Evolutionary conservation across 1,284 basidiomycete species (phyloP).

Genomic region (Mycosarcoma maydis): DNA sequence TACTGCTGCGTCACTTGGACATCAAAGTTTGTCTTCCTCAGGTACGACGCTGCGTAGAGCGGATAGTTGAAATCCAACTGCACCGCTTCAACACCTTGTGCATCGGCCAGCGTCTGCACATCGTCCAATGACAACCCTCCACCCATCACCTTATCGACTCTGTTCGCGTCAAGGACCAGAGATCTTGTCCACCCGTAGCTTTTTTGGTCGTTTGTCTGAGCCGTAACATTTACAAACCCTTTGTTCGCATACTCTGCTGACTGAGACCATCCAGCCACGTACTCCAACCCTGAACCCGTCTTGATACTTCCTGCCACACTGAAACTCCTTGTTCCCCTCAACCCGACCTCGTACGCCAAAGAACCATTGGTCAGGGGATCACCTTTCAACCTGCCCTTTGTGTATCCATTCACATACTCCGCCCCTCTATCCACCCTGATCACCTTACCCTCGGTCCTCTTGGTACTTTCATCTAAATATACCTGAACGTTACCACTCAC

Average conservation of each 20-base stretch:
- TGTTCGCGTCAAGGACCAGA: conserved; percentile 4
- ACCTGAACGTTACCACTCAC: conserved; percentile 76
- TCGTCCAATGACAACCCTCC: background rate
- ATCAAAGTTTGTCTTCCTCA: conserved; percentile 7
- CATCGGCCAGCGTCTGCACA: background rate
- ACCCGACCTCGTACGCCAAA: conserved; percentile 14
- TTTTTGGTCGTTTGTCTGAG: conserved; percentile 28
- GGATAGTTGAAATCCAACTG: conserved; percentile 33
- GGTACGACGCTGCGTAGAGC: conserved; percentile 16
- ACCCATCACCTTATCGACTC: background rate
- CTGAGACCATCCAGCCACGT: conserved; percentile 22
- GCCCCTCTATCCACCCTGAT: conserved; percentile 1
- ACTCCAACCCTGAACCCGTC: conserved; percentile 20
- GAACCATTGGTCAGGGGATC: conserved; percentile 15
- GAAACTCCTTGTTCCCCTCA: conserved; percentile 10
- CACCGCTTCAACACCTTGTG: conserved; percentile 2
- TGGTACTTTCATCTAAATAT: conserved; percentile 27
- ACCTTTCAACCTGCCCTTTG: conserved; percentile 11
- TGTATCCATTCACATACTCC: conserved; percentile 9
- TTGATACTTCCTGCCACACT: conserved; percentile 21
- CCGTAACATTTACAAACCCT: conserved; percentile 23
- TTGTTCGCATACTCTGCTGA: conserved; percentile 10
- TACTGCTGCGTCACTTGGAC: conserved; percentile 16
- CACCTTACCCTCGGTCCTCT: conserved; percentile 38
- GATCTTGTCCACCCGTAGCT: conserved; percentile 16